Evolutionary conservation across 1,284 basidiomycete species (phyloP), one percentile per base, ranked within the genome.

Genomic region (Trichosporon ovoides): DNA sequence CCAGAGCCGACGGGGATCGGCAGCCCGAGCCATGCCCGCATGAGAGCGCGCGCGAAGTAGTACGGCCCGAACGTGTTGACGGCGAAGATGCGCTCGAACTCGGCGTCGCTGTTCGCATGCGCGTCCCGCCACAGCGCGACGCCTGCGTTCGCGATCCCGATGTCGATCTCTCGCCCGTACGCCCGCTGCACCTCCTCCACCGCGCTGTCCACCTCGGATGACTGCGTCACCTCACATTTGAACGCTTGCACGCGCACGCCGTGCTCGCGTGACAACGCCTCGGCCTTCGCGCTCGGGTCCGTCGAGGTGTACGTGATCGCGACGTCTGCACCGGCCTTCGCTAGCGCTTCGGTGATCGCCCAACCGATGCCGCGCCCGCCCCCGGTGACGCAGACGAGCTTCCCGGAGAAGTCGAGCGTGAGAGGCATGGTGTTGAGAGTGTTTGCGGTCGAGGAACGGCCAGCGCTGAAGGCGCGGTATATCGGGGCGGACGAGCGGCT

Each of bases 291-390:
- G 2, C 64, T 52, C 6, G 71, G 63, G 52, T 76, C 70, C 13
- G 58, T 62, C 2, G 74, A 72, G 0, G 71, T 75, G 65, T 72
- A 77, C 7, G 74, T 76, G 59, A 77, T 72, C 3, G 66, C 68
- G 3, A 74, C 43, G 24, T 65, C 64, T 7, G 74, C 75, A 14
- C 75, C 75, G 43, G 67, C 73, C 55, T 64, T 55, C 3, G 71
- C 71, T 12, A 73, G 55, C 9, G 70, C 65, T 18, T 53, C 52
- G 11, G 68, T 64, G 52, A 71, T 67, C 2, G 62, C 71, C 22
- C 63, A 53, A 12, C 70, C 70, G 36, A 71, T 71, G 3, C 69
- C 63, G 24, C 69, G 56, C 7, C 69, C 69, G 33, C 68, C 67
- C 43, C 68, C 62, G 1, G 71, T 72, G 38, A 74, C 57, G 43